Percentiles rank a stretch among this genome's conserved stretches.
Evolutionary conservation across 192 early-diverging fungal species (phyloP).

Genomic region (Phycomyces blakesleeanus): DNA sequence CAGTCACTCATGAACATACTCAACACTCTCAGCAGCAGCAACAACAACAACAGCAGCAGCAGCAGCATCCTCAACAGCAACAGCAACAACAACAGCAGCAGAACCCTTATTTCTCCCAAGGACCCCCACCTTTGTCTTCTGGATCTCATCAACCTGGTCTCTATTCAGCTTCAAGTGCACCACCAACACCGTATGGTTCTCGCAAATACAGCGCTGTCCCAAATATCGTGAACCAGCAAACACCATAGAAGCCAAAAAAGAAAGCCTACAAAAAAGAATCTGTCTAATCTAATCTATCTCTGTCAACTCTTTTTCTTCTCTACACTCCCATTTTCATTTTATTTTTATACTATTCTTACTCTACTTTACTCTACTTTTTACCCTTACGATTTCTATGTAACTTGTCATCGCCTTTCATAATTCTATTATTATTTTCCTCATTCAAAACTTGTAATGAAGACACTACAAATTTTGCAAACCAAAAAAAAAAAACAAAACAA

Average conservation of each 20-base stretch:
- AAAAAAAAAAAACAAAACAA: conserved; percentile 3
- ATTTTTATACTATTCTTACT: background rate
- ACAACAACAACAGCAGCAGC: too few relatives aligned
- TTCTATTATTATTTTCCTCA: conserved; percentile 5
- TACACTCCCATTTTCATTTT: background rate
- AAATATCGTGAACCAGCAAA: conserved; percentile 5
- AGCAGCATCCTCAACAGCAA: background rate
- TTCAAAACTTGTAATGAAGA: background rate
- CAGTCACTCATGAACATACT: background rate
- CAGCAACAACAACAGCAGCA: background rate
- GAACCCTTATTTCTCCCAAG: conserved; percentile 8
- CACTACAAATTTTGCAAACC: background rate
- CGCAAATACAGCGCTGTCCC: conserved; percentile 12
- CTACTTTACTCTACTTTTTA: background rate
- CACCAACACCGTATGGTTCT: conserved; percentile 15
- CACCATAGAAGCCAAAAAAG: background rate
- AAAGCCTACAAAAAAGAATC: background rate
- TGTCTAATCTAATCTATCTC: too few relatives aligned
- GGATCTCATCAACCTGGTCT: background rate
- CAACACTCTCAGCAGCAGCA: background rate
- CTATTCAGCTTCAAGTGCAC: background rate
- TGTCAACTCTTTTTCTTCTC: background rate
- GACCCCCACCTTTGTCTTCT: background rate
- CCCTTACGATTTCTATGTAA: background rate
- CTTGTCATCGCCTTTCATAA: conserved; percentile 5